Conservation (phyloP, 202 grass and related monocot species). For the Carex sylvatica region DNA sequence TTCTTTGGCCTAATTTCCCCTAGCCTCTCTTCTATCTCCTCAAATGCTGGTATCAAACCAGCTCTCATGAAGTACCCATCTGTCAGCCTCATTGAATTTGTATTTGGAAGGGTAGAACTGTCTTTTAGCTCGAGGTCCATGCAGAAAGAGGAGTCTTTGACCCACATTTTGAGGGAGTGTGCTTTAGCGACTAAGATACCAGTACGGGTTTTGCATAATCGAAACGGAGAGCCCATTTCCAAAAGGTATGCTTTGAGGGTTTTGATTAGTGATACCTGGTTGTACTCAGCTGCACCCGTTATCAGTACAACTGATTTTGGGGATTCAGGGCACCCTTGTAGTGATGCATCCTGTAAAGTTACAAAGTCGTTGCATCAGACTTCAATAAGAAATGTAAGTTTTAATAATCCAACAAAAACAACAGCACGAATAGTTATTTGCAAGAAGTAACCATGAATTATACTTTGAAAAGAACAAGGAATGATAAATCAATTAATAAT, state of each 20-base stretch:
- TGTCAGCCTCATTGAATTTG: slow-evolving; percentile 80
- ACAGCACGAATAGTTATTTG: background rate
- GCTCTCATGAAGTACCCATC: slow-evolving; percentile 93
- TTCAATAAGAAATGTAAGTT: slow-evolving; percentile 19
- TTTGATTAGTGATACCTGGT: slow-evolving; percentile 83
- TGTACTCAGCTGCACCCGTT: slow-evolving; percentile 91
- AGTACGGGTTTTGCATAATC: slow-evolving; percentile 62
- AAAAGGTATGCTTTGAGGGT: slow-evolving; percentile 79
- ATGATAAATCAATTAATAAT: background rate
- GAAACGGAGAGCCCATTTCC: slow-evolving; percentile 92
- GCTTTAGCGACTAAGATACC: slow-evolving; percentile 71
- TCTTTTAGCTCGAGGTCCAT: slow-evolving; percentile 92
- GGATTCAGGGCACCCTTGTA: slow-evolving; percentile 83
- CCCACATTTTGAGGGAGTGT: slow-evolving; percentile 86
- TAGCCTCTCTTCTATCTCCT: slow-evolving; percentile 77
- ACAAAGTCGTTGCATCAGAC: slow-evolving; percentile 17
- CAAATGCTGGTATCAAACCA: slow-evolving; percentile 75
- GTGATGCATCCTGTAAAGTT: slow-evolving; percentile 73
- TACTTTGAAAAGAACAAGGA: background rate
- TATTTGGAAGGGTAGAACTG: slow-evolving; percentile 49
- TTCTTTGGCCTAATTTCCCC: slow-evolving; percentile 88
- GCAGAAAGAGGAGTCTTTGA: slow-evolving; percentile 93
- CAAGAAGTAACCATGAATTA: background rate
- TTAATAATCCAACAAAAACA: slow-evolving; percentile 4
- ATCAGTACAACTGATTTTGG: slow-evolving; percentile 89